Conservation (phyloP, 2,329 filamentous ascomycete genomes). For the Nemania sp. region DNA sequence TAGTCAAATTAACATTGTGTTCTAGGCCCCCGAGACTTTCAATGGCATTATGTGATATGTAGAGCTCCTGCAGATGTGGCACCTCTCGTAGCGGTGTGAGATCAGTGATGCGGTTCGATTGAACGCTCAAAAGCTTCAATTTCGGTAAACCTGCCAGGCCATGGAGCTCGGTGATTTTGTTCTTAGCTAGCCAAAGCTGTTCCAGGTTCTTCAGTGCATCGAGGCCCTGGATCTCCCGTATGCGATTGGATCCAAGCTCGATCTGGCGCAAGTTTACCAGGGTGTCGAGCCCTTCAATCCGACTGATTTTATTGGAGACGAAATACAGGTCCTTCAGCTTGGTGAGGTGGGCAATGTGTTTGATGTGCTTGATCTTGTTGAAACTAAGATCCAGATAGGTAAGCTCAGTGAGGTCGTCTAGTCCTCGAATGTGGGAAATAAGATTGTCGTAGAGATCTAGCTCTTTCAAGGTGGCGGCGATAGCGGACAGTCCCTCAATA, state of each 20-base stretch:
- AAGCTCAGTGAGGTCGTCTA: constrained; percentile 82
- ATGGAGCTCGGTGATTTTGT: constrained; percentile 89
- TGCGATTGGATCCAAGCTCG: constrained; percentile 92
- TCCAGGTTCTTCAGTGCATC: constrained; percentile 82
- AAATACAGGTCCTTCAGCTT: constrained; percentile 88
- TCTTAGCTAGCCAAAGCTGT: constrained; percentile 94
- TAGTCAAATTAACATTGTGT: constrained; percentile 73
- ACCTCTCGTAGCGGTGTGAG: constrained; percentile 81
- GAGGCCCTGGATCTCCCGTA: constrained; percentile 88
- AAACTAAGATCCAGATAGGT: constrained; percentile 91
- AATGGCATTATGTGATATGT: constrained; percentile 95
- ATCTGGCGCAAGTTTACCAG: constrained; percentile 82
- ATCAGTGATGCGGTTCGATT: constrained; percentile 89
- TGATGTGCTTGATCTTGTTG: constrained; percentile 99
- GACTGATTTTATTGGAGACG: constrained; percentile 92
- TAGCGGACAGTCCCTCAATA: constrained; percentile 77
- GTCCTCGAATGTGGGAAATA: constrained; percentile 84
- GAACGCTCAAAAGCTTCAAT: constrained; percentile 89
- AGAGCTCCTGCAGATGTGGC: constrained; percentile 86
- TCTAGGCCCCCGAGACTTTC: constrained; percentile 80
- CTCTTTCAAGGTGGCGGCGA: constrained; percentile 78
- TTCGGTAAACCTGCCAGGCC: constrained; percentile 81
- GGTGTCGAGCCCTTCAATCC: constrained; percentile 85
- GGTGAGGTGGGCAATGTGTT: constrained; percentile 81
- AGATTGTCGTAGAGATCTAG: constrained; percentile 98